These are phyloP conservation scores for Davidsoniella australis DNA, from an alignment of 2,329 filamentous ascomycete genomes.

Conservation along the genomic window DNA sequence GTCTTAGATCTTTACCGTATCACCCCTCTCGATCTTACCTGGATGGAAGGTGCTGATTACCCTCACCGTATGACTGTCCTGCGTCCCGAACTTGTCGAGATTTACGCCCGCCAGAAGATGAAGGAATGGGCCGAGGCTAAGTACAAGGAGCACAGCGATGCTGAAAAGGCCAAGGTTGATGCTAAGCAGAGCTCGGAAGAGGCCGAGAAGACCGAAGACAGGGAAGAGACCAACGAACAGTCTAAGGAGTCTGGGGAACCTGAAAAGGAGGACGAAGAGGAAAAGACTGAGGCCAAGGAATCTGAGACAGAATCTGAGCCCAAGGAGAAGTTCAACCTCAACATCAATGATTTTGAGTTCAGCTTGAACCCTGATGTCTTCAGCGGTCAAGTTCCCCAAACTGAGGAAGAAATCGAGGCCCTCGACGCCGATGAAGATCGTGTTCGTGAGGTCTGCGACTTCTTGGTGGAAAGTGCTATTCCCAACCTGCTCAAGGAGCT, in stretches of 20 bases:
- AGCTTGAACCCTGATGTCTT: conserved; percentile 89
- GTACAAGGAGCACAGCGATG: conserved; percentile 28
- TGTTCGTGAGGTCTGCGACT: conserved; percentile 67
- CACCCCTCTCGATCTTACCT: conserved; percentile 75
- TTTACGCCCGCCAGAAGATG: conserved; percentile 70
- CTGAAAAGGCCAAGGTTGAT: conserved; percentile 18
- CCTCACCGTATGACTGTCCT: conserved; percentile 94
- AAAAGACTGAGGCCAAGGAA: conserved; percentile 23
- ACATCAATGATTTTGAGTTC: conserved; percentile 75
- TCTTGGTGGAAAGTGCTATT: conserved; percentile 59
- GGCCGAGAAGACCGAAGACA: conserved; percentile 16
- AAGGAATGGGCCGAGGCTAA: conserved; percentile 68
- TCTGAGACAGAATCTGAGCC: conserved; percentile 29
- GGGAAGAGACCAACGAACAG: conserved; percentile 12
- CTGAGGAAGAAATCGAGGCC: conserved; percentile 73
- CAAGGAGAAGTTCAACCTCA: conserved; percentile 35
- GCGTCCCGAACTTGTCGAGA: conserved; percentile 75
- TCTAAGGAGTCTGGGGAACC: neutral
- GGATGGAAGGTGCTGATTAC: conserved; percentile 65
- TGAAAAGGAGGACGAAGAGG: conserved; percentile 7
- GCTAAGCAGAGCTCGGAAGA: conserved; percentile 15
- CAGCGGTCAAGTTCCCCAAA: conserved; percentile 80
- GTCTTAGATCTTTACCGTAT: conserved; percentile 93
- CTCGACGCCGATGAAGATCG: conserved; percentile 73
- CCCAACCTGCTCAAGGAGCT: conserved; percentile 77